Conservation (phyloP, 176 grass and related monocot genomes). For the Poa annua region DNA sequence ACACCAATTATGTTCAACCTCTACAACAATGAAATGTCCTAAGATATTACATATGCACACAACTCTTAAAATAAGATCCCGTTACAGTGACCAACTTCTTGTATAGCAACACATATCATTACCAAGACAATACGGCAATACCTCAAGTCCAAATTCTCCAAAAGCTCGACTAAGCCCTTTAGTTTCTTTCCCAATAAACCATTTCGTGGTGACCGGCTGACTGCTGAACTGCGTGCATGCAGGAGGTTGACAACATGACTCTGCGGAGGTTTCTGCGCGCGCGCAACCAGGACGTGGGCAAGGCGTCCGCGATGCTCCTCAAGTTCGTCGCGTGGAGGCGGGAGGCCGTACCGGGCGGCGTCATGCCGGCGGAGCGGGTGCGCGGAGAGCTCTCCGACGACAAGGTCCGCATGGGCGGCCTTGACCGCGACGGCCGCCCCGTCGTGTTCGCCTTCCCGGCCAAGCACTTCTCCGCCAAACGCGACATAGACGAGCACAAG, state of each 20-base stretch:
- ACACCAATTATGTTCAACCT: too few species aligned
- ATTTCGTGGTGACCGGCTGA: too few species aligned
- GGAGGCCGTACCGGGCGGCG: conserved; percentile 61
- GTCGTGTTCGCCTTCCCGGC: conserved; percentile 53
- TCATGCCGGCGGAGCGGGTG: conserved; percentile 56
- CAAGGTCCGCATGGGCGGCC: conserved; percentile 67
- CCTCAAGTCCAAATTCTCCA: too few species aligned
- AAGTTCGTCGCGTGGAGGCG: conserved; percentile 71
- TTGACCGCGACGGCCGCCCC: conserved; percentile 62
- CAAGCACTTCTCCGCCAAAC: conserved; percentile 58
- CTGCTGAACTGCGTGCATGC: conserved; percentile 14
- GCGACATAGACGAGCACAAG: conserved; percentile 73
- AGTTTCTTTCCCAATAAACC: too few species aligned
- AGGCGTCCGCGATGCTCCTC: conserved; percentile 65
- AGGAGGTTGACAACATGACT: conserved; percentile 79
- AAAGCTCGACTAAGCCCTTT: too few species aligned
- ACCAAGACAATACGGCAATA: too few species aligned
- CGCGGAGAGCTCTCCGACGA: conserved; percentile 55
- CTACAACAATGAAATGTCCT: too few species aligned
- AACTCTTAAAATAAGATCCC: too few species aligned
- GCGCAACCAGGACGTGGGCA: conserved; percentile 60
- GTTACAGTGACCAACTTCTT: too few species aligned
- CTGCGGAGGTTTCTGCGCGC: conserved; percentile 82
- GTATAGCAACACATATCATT: too few species aligned
- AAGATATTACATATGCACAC: too few species aligned